Conservation (phyloP, 495 filamentous ascomycete species). For the Lasiosphaeria ovina region DNA sequence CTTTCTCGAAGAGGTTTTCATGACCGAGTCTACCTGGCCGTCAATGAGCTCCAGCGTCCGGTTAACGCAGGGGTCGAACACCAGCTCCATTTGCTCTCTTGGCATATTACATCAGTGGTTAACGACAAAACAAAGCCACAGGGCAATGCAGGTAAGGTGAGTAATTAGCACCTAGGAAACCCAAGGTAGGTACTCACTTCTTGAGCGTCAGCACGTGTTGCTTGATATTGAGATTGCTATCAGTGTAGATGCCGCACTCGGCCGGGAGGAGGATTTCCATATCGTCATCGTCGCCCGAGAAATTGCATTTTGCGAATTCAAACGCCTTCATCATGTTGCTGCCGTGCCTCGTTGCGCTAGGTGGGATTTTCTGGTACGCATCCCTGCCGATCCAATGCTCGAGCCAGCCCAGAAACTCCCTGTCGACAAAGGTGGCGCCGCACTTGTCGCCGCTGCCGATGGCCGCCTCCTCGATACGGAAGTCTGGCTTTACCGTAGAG, state of each 20-base stretch:
- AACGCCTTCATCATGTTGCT: constrained; percentile 17
- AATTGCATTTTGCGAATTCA: constrained; percentile 13
- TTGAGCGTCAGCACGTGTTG: constrained; percentile 10
- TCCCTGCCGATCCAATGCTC: constrained; percentile 18
- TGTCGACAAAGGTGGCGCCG: constrained; percentile 20
- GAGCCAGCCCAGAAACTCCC: constrained; percentile 20
- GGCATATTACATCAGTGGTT: neutral
- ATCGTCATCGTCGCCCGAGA: constrained; percentile 17
- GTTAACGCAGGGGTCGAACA: constrained; percentile 39
- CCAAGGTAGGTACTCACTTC: neutral
- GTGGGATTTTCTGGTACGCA: constrained; percentile 15
- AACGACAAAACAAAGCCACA: neutral
- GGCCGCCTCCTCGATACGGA: constrained; percentile 17
- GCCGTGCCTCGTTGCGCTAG: constrained; percentile 7
- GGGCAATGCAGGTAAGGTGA: neutral
- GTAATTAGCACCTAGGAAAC: neutral
- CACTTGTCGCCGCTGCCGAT: constrained; percentile 18
- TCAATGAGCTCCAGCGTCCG: constrained; percentile 34
- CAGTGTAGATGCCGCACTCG: constrained; percentile 14
- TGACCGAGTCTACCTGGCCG: constrained; percentile 33
- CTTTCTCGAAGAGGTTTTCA: neutral
- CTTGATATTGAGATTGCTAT: constrained; percentile 16
- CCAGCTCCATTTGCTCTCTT: constrained; percentile 26
- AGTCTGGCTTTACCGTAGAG: neutral
- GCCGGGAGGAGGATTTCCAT: constrained; percentile 9